Base-by-base conservation (phyloP, 2,329 filamentous ascomycete species). In the Biscogniauxia sp. region DNA sequence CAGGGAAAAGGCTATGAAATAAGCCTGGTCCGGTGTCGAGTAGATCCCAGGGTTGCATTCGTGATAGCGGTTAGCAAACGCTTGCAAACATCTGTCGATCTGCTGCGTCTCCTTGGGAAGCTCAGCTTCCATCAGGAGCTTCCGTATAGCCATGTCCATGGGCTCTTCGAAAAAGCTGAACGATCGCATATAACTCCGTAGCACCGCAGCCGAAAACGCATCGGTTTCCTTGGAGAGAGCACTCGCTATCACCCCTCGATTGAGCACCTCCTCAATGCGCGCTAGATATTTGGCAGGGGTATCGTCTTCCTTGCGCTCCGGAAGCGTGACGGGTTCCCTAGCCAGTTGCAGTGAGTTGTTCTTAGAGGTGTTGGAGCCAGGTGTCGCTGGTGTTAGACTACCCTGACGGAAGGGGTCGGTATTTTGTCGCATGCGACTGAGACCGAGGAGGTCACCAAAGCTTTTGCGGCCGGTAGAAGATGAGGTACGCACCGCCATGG, bases 41-140 rank as follows among this genome's bases (percentile, higher is more conserved):
- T 96, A 99, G 62, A 99, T 96, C 49, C 95, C 94, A 2, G 95
- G 95, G 69, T 99, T 99, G 77, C 95, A 99, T 76, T 99, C 95
- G 72, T 98, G 92, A 74, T 99, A 99, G 61, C 95, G 87, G 73
- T 99, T 95, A 0, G 95, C 92, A 77, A 99, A 98, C 1, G 93
- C 90, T 73, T 97, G 92, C 41, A 99, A 79, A 58, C 95, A 95
- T 56, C 95, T 86, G 75, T 99, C 95, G 65, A 99, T 98, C 70
- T 99, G 95, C 75, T 99, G 95, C 0, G 95, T 98, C 78, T 99
- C 95, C 69, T 96, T 97, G 3, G 95, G 95, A 32, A 99, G 78
- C 74, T 98, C 94, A 2, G 95, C 93, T 73, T 97, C 93, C 91
- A 98, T 97, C 58, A 99, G 82, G 54, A 99, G 83, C 74, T 98